These are phyloP conservation scores for Protomyces gravidus DNA, from an alignment of 1,139 yeast species.

Conservation along the genomic window DNA sequence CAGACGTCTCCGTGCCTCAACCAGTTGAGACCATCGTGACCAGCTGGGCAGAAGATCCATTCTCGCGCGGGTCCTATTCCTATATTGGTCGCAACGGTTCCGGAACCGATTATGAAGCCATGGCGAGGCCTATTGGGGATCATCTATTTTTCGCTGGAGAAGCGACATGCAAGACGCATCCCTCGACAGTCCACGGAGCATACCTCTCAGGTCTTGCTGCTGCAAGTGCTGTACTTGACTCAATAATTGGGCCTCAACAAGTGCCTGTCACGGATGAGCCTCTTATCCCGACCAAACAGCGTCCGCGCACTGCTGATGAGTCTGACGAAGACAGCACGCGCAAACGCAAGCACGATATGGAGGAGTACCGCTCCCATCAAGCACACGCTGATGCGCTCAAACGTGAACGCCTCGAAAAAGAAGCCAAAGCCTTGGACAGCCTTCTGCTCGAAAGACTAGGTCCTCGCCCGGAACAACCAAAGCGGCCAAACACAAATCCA, in stretches of 20 bases:
- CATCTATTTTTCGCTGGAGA: conserved; percentile 47
- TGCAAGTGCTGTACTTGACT: conserved; percentile 44
- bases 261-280: conserved; percentile 40
- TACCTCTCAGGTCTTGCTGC: conserved; percentile 46
- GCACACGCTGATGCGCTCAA: conserved; percentile 26
- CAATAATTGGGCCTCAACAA: conserved; percentile 44
- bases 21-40: conserved; percentile 46
- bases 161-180: conserved; percentile 45
- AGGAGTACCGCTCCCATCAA: conserved; percentile 2
- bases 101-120: conserved; percentile 45
- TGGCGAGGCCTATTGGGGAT: conserved; percentile 42
- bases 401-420: conserved; percentile 31
- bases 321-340: neutral
- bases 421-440: conserved; percentile 41
- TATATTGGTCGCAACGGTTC: conserved; percentile 46
- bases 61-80: conserved; percentile 44
- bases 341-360: neutral
- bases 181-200: conserved; percentile 49
- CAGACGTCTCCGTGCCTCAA: conserved; percentile 35
- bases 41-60: conserved; percentile 46
- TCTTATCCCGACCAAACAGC: conserved; percentile 39
- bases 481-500: conserved; percentile 45
- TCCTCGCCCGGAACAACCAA: conserved; percentile 44
- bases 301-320: conserved; percentile 8
- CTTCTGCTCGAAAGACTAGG: conserved; percentile 39